Base-by-base conservation (phyloP, 768 basidiomycete species). In the Tylopilus intermedius region DNA sequence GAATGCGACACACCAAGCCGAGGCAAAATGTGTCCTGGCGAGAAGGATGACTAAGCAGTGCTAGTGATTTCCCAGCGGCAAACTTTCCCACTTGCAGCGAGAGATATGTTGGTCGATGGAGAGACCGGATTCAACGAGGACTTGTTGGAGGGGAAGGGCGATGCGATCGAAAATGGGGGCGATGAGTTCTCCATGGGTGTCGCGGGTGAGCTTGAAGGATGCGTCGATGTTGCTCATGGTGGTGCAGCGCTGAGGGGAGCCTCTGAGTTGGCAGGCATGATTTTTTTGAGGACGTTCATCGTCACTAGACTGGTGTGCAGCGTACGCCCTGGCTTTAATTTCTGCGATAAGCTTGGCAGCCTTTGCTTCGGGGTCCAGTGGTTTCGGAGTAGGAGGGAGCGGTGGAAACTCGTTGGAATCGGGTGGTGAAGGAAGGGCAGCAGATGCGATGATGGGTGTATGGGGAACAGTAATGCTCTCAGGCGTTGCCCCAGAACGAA, bases 281-380 rank as follows among this genome's bases (percentile, higher is more conserved):
- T 18, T 18, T 18, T 18, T 18, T 18, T 18, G 65, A 5, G 62
- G 65, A 4, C 54, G 62, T 33, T 62, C 64, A 9, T 82, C 78
- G 2, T 77, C 75, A 59, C 76, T 80, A n/a, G 71, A 74, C 24
- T 67, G 59, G 7, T 56, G 72, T 21, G 69, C 72, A 42, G 79
- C 80, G 45, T 72, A 76, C 5, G 81, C 84, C 55, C 72, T 75
- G n/a, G 79, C 81, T 68, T 78, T 86, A 55, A 88, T 86, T 33
- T 79, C 72, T 7, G 78, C 82, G 43, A 89, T 81, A 29, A 87
- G 72, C 59, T 75, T 71, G 14, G 77, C 77, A 2, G 86, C 73
- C 64, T 82, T 86, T 35, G 63, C 45, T 47, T 70, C 64, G 0
- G 61, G 45, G 48, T 72, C 66, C 6, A 74, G 56, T 3, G 69